Evolutionary conservation across 2,329 filamentous ascomycete species (phyloP), one percentile per base, ranked within the genome.

Genomic region (Cladosporium sp.): DNA sequence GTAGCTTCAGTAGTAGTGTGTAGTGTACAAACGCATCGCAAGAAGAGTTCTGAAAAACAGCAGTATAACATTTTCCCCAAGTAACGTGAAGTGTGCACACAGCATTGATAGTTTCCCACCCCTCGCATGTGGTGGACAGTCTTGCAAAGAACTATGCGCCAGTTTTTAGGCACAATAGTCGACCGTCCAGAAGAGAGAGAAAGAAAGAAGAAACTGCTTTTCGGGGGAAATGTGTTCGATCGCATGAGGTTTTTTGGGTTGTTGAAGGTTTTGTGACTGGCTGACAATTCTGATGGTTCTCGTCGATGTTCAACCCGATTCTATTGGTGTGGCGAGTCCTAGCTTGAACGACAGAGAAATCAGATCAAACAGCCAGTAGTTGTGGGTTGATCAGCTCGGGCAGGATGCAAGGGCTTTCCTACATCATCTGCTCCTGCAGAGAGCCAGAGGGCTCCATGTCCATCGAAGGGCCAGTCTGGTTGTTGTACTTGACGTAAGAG

Each of bases 401-500:
- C 19, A 37, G 28, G 39, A 24, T 19, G 37, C 37, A 45, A 20
- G 28, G 8, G 22, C 28, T 36, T 17, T 37, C 32, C 51, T 55
- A 55, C 51, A 55, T 55, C 76, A 97, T 97, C 79, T 97, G 92
- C 71, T 97, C 93, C 76, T 97, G 94, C n/a, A 91, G 96, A 71
- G 96, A 77, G 51, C 80, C 74, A 24, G 80, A 78, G 37, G 77
- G 84, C 63, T 89, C 84, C 34, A 87, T 90, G 65, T 97, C 92
- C 91, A 97, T 96, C 65, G 80, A 82, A 12, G 39, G 39, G 50
- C 80, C 80, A 39, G 84, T 81, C 54, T 83, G 80, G 71, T 88
- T 93, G 64, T 90, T 79, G 75, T 97, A 97, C 75, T 94, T 95
- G 78, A 97, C 93, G 70, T 90, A 97, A 73, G 87, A 93, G 69